Conservation (phyloP, 2,329 filamentous ascomycete genomes). For the Penicillium sp. region DNA sequence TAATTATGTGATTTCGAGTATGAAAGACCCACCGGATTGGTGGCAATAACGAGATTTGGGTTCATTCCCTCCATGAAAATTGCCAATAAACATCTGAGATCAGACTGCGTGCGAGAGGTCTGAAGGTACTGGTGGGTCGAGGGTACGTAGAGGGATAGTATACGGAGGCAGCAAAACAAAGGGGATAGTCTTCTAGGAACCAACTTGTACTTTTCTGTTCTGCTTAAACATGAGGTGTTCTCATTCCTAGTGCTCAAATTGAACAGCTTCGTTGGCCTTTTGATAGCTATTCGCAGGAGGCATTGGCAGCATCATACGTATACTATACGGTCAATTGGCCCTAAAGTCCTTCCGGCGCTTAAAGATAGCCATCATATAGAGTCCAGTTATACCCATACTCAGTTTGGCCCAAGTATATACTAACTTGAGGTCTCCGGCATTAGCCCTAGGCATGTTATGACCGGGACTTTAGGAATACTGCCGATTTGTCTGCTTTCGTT, state of each 20-base stretch:
- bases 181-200: not conserved
- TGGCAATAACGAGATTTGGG: not conserved
- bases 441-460: not conserved
- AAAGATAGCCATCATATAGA: too few relatives aligned
- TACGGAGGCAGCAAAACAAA: not conserved
- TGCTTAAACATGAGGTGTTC: not conserved
- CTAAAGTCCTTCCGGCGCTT: not conserved
- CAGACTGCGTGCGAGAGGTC: not conserved
- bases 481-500: not conserved
- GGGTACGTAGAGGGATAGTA: not conserved
- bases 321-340: not conserved
- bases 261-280: not conserved
- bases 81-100: not conserved
- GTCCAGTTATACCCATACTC: not conserved
- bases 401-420: not conserved
- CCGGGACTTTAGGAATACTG: not conserved
- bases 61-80: not conserved
- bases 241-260: not conserved
- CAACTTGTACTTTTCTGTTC: not conserved
- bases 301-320: not conserved
- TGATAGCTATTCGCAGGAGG: too few relatives aligned
- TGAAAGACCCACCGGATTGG: not conserved
- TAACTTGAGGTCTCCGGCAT: not conserved
- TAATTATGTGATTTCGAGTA: not conserved
- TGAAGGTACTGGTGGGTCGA: not conserved